Base-by-base conservation (phyloP, 106 monocot genomes). In the Triglochin maritima region DNA sequence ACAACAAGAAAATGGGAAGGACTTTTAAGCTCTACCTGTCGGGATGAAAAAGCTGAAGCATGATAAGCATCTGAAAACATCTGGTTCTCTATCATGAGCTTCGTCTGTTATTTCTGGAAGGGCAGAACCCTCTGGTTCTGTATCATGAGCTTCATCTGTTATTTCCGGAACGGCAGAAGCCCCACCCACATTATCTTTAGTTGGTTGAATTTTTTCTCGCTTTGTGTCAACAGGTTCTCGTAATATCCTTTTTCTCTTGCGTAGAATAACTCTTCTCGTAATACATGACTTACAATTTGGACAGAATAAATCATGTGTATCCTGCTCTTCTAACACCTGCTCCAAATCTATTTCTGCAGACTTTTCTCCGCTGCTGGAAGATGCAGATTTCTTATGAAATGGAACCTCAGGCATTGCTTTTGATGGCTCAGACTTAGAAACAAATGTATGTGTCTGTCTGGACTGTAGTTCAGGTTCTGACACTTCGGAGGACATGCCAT, bases 251-350 rank as follows among this genome's bases (percentile, higher is more conserved):
- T 96, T 88, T 56, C 95, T 87, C 77, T 96, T 96, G 12, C 85
- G 82, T 62, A 96, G 72, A 59, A 96, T 90, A 51, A 96, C 85
- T 73, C 85, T 90, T 81, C 62, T 83, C 46, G 95, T 96, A 67
- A 96, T 90, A 70, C 90, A 88, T 12, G 95, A 96, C 44, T 86
- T 73, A 68, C 95, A 96, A 68, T 90, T 88, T 29, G 95, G 95
- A 63, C 90, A 96, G 59, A 71, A 90, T 63, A 96, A 76, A 74
- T 96, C 95, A 80, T 90, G 87, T 56, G 87, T 90, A 44, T 96
- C 90, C 69, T 96, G 95, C 63, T 96, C 90, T 29, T 85, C 84
- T 46, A 96, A 51, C 56, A 96, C 65, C 57, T 71, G 81, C 80
- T 88, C 87, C 51, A 96, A 49, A 63, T 89, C 87, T 51, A 76